Conservation (phyloP, 208 protist species). For the Trypanosoma cruzi region DNA sequence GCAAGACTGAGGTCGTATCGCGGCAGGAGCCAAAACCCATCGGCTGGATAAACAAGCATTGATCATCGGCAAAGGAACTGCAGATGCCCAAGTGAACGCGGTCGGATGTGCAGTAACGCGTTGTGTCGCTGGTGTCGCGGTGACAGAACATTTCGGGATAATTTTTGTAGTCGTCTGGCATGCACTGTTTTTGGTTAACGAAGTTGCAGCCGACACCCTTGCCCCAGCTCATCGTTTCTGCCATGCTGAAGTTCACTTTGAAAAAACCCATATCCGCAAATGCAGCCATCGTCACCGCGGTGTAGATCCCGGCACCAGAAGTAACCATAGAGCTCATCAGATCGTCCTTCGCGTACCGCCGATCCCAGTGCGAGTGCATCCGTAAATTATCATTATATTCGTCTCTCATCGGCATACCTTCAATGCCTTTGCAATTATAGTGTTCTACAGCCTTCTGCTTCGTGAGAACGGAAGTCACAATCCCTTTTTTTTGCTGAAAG, state of each 20-base stretch:
- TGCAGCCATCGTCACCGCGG: conserved; percentile 35
- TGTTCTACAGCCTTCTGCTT: not conserved
- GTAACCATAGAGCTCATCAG: conserved; percentile 25
- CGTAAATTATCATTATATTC: conserved; percentile 4
- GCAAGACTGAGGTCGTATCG: not conserved
- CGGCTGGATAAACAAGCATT: not conserved
- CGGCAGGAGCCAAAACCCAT: not conserved
- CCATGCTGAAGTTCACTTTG: conserved; percentile 30
- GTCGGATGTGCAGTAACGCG: conserved; percentile 35
- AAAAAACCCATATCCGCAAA: conserved; percentile 43
- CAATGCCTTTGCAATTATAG: not conserved
- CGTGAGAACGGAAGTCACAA: not conserved
- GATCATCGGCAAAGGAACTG: not conserved
- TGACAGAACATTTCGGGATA: conserved; percentile 51
- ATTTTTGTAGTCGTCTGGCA: conserved; percentile 16
- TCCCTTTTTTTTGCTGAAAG: not conserved
- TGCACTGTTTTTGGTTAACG: conserved; percentile 29
- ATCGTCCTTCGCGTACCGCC: conserved; percentile 38
- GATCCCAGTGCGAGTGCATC: conserved; percentile 35
- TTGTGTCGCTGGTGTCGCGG: not conserved
- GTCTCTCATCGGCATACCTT: conserved; percentile 41
- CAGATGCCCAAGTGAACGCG: conserved; percentile 20
- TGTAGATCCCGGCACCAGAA: conserved; percentile 28
- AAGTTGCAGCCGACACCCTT: conserved; percentile 32
- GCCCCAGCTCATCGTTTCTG: conserved; percentile 41